Evolutionary conservation across 352 stramenopile genomes (phyloP).

Genomic region (Peronospora belbahrii): DNA sequence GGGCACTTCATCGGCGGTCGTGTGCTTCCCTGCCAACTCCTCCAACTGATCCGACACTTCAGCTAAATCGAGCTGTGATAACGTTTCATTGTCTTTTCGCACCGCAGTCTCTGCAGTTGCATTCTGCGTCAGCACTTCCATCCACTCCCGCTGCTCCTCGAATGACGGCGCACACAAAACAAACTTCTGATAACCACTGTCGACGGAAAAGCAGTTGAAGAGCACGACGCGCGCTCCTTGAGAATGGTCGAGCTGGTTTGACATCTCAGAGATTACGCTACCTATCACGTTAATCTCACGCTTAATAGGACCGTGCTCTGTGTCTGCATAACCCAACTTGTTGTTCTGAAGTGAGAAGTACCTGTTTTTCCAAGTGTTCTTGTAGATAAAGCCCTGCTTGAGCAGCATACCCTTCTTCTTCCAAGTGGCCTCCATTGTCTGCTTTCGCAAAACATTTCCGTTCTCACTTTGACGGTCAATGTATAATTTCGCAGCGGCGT

Average conservation of each 20-base stretch:
- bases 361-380: slow-evolving; percentile 85
- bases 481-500: slow-evolving; percentile 78
- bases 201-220: slow-evolving; percentile 82
- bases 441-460: slow-evolving; percentile 57
- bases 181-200: slow-evolving; percentile 80
- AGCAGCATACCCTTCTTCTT: slow-evolving; percentile 85
- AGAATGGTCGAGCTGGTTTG: slow-evolving; percentile 86
- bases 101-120: slow-evolving; percentile 71
- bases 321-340: slow-evolving; percentile 76
- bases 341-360: slow-evolving; percentile 86
- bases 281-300: slow-evolving; percentile 85
- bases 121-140: slow-evolving; percentile 83
- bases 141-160: slow-evolving; percentile 85
- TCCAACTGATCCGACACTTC: slow-evolving; percentile 75
- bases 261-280: slow-evolving; percentile 69
- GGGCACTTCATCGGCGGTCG: slow-evolving; percentile 53
- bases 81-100: slow-evolving; percentile 64
- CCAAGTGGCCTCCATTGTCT: slow-evolving; percentile 72
- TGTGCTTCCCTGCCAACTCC: slow-evolving; percentile 72
- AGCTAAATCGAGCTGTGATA: slow-evolving; percentile 62
- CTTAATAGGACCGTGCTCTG: slow-evolving; percentile 76
- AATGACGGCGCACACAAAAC: slow-evolving; percentile 77
- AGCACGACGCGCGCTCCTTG: slow-evolving; percentile 75
- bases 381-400: slow-evolving; percentile 87
- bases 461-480: slow-evolving; percentile 63